Base-by-base conservation (phyloP, 352 stramenopile genomes). In the Phytophthora pistaciae region DNA sequence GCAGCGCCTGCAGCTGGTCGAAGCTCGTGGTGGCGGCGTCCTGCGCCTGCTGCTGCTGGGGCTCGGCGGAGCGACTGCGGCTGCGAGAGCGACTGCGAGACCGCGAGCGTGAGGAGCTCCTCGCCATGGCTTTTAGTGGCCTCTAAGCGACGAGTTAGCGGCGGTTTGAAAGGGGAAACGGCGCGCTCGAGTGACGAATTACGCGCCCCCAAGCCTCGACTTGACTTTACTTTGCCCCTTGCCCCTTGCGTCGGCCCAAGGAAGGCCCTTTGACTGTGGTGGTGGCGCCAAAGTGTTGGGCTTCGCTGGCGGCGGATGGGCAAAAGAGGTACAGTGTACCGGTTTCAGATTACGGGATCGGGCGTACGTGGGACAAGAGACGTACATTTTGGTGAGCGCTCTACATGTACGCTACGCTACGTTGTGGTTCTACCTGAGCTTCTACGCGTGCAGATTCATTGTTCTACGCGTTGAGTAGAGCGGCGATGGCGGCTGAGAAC, bases 1-100 rank as follows among this genome's bases (percentile, higher is more conserved):
- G 87, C 13, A 94, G 66, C 48, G 87, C 87, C 65, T 92, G 80
- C 9, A 94, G 60, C 63, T 94, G 84, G 67, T 92, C 84, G 54
- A 84, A 84, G 61, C 71, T 80, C 59, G 61, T 44, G 5, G 36
- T 18, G 36, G 36, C 36, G 36, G 36, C 36, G 29, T n/a, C n/a
- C n/a, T n/a, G n/a, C n/a, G n/a, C n/a, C n/a, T n/a, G 25, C 25
- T 29, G 25, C 44, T 25, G 13, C 50, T 25, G 23, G 14, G 44
- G n/a, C n/a, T n/a, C n/a, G n/a, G n/a, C n/a, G n/a, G n/a, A n/a
- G n/a, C n/a, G 11, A 14, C 25, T 16, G 5, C 25, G 46, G 29
- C 25, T 52, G 44, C 40, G 38, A 11, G 9, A n/a, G 25, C 25
- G 58, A 29, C 38, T 4, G 50, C 29, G 27, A 5, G 20, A 44